A percentile compares a stretch with the other conserved stretches of the same genome.
These are phyloP conservation scores for Scutellaria baicalensis DNA, from an alignment of 257 asterid species.

Conservation along the genomic window DNA sequence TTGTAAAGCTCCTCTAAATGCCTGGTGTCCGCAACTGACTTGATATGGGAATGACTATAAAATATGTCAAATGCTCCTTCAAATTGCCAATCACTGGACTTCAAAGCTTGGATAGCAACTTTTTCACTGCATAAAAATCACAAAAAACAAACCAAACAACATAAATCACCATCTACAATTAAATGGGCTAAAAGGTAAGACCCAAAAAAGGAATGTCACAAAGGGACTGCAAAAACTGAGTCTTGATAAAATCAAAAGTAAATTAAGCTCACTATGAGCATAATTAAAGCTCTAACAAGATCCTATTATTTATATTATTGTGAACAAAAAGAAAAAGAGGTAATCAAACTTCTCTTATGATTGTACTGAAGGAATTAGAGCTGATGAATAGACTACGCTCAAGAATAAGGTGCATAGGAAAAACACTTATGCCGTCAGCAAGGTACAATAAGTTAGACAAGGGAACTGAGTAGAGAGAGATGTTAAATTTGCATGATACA, in stretches of 20 bases:
- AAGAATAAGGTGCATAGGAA: background rate
- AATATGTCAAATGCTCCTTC: slow-evolving; percentile 96
- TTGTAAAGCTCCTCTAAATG: slow-evolving; percentile 89
- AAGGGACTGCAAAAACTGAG: background rate
- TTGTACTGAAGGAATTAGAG: background rate
- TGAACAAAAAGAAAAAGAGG: background rate
- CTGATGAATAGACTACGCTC: background rate
- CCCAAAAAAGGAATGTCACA: background rate
- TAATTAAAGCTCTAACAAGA: background rate
- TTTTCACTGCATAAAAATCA: slow-evolving; percentile 63
- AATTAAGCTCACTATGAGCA: background rate
- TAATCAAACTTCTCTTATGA: background rate
- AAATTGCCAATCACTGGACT: slow-evolving; percentile 91
- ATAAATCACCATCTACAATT: background rate
- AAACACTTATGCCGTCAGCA: background rate
- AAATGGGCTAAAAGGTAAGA: background rate
- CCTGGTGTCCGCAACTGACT: slow-evolving; percentile 76
- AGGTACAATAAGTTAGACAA: background rate
- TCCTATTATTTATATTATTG: background rate
- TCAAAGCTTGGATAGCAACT: slow-evolving; percentile 76
- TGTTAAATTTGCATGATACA: background rate
- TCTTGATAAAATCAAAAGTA: background rate
- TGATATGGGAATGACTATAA: slow-evolving; percentile 79
- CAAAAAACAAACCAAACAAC: slow-evolving; percentile 8
- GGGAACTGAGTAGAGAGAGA: background rate